A percentile compares a stretch with the other conserved stretches of the same genome.
Conservation (phyloP, 495 filamentous ascomycete species). For the Hapsidospora chrysogenum region DNA sequence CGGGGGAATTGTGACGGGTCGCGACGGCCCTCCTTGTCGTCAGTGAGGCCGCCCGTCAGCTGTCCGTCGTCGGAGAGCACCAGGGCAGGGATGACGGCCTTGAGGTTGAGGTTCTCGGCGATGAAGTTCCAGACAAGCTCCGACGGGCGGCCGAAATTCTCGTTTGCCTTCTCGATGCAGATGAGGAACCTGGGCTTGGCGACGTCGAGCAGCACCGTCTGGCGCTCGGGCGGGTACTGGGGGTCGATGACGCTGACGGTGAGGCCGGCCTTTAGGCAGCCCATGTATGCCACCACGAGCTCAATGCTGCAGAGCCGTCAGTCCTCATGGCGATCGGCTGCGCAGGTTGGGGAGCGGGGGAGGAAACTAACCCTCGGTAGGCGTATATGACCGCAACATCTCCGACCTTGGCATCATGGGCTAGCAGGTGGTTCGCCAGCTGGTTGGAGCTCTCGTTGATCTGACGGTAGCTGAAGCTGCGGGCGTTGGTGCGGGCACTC, state of each 20-base stretch:
- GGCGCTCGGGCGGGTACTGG: constrained; percentile 59
- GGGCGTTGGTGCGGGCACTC: constrained; percentile 22
- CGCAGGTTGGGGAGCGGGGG: no score
- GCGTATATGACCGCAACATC: constrained; percentile 76
- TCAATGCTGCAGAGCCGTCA: constrained; percentile 22
- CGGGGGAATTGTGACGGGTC: constrained; percentile 27
- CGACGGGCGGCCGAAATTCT: constrained; percentile 42
- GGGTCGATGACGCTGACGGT: constrained; percentile 57
- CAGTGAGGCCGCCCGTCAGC: constrained; percentile 40
- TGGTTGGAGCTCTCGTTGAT: constrained; percentile 60
- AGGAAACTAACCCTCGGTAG: constrained; percentile 28
- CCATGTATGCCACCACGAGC: constrained; percentile 36
- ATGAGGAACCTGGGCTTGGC: constrained; percentile 56
- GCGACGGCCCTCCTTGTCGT: constrained; percentile 40
- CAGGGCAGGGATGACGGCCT: constrained; percentile 51
- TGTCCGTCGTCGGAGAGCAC: constrained; percentile 49
- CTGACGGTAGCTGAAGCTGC: constrained; percentile 57
- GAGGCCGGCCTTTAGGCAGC: constrained; percentile 33
- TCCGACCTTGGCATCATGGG: constrained; percentile 45
- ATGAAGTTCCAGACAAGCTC: constrained; percentile 46
- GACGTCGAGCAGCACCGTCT: constrained; percentile 65
- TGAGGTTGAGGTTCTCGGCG: constrained; percentile 41
- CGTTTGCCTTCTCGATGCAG: constrained; percentile 50
- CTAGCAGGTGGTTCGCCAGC: constrained; percentile 50
- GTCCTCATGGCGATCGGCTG: no score